phyloP scores from a whole-genome alignment of 2,329 filamentous ascomycete species.

The Diaporthe sp. region DNA sequence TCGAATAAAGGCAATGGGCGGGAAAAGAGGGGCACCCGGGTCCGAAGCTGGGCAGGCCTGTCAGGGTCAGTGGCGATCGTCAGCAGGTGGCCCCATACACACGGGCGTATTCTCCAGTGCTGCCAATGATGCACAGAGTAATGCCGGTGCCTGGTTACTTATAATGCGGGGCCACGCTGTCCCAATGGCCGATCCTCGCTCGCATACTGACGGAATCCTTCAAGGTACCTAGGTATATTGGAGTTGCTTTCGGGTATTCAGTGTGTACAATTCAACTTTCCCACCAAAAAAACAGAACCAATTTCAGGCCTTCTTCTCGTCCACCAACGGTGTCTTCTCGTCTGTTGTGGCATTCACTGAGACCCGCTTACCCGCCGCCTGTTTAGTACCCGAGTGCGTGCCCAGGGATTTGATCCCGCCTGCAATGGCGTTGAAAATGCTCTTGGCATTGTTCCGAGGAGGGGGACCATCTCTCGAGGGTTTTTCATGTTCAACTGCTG shows the following conservation, averaged over 20 bases:
- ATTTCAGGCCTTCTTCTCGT: too few species aligned
- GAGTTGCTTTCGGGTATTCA: too few species aligned
- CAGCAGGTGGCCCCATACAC: background rate
- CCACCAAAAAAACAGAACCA: accelerated
- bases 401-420: too few species aligned
- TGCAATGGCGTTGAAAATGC: too few species aligned
- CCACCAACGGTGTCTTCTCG: too few species aligned
- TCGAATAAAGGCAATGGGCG: background rate
- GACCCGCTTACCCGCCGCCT: too few species aligned
- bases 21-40: background rate
- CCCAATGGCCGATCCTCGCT: background rate
- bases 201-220: background rate
- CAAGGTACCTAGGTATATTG: background rate
- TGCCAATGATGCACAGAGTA: background rate
- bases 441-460: too few species aligned
- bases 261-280: too few species aligned
- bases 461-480: too few species aligned
- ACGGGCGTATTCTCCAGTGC: background rate
- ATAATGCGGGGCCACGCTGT: background rate
- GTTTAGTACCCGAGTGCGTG: too few species aligned
- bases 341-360: too few species aligned
- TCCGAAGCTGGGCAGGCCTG: background rate
- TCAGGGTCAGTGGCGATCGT: background rate
- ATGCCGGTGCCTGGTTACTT: background rate
- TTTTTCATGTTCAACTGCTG: too few species aligned